phyloP scores from a whole-genome alignment of 2,329 filamentous ascomycete genomes.

The Cladosporium colombiae region DNA sequence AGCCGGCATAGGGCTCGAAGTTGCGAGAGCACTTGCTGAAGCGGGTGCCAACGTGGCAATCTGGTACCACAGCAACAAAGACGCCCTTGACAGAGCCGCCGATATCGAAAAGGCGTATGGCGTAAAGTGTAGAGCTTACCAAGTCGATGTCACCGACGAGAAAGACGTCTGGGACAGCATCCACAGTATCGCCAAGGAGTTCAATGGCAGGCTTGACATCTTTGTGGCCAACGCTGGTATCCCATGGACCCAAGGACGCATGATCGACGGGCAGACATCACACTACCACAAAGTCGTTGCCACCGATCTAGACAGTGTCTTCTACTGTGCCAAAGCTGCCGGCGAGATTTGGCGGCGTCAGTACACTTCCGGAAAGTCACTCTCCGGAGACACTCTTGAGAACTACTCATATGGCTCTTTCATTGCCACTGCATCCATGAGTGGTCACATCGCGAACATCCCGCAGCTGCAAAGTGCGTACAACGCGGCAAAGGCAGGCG shows the following conservation, averaged over 20 bases:
- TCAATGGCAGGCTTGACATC: conserved; percentile 73
- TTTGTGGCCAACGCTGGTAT: conserved; percentile 80
- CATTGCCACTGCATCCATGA: conserved; percentile 77
- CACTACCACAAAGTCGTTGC: conserved; percentile 68
- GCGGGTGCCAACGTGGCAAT: conserved; percentile 49
- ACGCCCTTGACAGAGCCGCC: conserved; percentile 35
- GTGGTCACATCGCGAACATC: conserved; percentile 74
- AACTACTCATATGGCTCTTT: conserved; percentile 44
- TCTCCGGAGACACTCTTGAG: conserved; percentile 51
- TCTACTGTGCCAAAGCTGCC: conserved; percentile 73
- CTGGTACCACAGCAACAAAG: conserved; percentile 45
- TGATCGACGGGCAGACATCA: conserved; percentile 64
- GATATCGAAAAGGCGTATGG: conserved; percentile 38
- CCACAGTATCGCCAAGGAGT: conserved; percentile 56
- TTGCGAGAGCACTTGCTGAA: conserved; percentile 38
- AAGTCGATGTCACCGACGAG: conserved; percentile 49
- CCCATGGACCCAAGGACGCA: conserved; percentile 68
- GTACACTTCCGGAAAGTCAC: conserved; percentile 56
- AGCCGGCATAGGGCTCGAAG: conserved; percentile 38
- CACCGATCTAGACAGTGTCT: conserved; percentile 74
- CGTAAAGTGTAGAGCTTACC: conserved; percentile 49
- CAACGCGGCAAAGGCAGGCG: conserved; percentile 38
- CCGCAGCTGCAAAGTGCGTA: conserved; percentile 69
- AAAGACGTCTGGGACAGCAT: conserved; percentile 46
- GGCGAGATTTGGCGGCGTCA: conserved; percentile 70